phyloP scores from a whole-genome alignment of 805 yeast species.

The Ogataea methanolica region DNA sequence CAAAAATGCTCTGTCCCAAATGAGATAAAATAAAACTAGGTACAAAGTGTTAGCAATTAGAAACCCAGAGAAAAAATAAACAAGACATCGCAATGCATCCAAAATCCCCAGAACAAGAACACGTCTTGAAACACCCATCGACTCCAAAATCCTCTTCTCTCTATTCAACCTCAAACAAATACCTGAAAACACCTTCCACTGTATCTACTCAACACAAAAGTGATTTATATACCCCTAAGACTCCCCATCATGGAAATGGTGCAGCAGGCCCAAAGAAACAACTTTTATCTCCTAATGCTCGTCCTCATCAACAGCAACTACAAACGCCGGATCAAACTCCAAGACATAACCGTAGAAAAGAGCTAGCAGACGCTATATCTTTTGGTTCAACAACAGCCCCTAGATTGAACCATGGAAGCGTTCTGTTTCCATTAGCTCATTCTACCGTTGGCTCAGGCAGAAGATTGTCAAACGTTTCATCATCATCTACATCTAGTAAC shows the following conservation, averaged over 20 bases:
- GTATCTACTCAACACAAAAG: slow-evolving; percentile 6
- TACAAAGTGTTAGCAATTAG: neutral
- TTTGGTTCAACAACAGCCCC: slow-evolving; percentile 8
- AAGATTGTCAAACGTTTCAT: slow-evolving; percentile 1
- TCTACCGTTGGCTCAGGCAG: slow-evolving; percentile 30
- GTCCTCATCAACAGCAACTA: slow-evolving; percentile 4
- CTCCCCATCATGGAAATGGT: slow-evolving; percentile 13
- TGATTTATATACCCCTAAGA: slow-evolving; percentile 19
- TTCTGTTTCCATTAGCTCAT: slow-evolving; percentile 25
- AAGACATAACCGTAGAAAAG: slow-evolving; percentile 15
- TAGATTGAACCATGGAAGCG: slow-evolving; percentile 7
- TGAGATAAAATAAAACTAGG: no score
- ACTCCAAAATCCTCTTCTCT: slow-evolving; percentile 20
- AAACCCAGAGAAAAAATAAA: neutral
- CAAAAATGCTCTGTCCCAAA: no score
- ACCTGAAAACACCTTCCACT: neutral
- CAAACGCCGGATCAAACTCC: slow-evolving; percentile 25
- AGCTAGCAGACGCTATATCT: slow-evolving; percentile 19
- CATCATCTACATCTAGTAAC: neutral
- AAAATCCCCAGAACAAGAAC: slow-evolving; percentile 15
- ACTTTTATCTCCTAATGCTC: slow-evolving; percentile 13
- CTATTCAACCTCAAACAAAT: neutral
- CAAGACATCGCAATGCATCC: slow-evolving; percentile 4
- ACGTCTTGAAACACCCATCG: slow-evolving; percentile 17
- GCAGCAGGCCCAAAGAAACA: slow-evolving; percentile 10